These are phyloP conservation scores for Termitomyces sp. DNA, from an alignment of 768 basidiomycete genomes.

Conservation along the genomic window DNA sequence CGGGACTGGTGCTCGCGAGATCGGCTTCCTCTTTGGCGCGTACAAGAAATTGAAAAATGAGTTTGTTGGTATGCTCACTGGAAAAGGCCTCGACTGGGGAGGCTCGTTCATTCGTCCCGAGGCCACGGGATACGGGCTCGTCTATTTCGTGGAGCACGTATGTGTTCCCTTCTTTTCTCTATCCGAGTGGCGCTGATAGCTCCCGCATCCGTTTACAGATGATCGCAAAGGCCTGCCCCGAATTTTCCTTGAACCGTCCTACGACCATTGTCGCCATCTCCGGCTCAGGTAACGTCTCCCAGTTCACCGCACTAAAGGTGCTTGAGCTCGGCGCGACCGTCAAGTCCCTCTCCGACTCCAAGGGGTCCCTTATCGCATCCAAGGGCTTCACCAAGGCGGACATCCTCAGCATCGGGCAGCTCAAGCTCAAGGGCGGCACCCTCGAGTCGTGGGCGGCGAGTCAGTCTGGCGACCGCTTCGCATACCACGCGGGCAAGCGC, in stretches of 20 bases:
- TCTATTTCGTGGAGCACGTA: constrained; percentile 74
- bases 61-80: constrained; percentile 66
- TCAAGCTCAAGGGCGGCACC: constrained; percentile 52
- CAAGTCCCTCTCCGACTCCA: constrained; percentile 70
- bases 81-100: constrained; percentile 66
- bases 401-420: constrained; percentile 43
- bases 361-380: constrained; percentile 57
- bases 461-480: constrained; percentile 31
- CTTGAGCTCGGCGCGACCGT: constrained; percentile 72
- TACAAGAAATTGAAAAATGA: constrained; percentile 74
- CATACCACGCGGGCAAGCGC: constrained; percentile 50
- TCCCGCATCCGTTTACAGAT: constrained; percentile 28
- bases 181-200: not conserved
- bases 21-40: constrained; percentile 65
- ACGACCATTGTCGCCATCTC: constrained; percentile 51
- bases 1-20: constrained; percentile 70
- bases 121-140: constrained; percentile 68
- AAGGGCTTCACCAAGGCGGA: constrained; percentile 55
- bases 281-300: constrained; percentile 72
- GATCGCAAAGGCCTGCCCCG: constrained; percentile 8
- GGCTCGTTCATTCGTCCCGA: constrained; percentile 72
- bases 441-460: constrained; percentile 32
- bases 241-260: constrained; percentile 20
- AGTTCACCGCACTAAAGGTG: constrained; percentile 71
- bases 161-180: not conserved